phyloP scores from a whole-genome alignment of 495 filamentous ascomycete genomes.

The Staphylotrichum tortipilum region DNA sequence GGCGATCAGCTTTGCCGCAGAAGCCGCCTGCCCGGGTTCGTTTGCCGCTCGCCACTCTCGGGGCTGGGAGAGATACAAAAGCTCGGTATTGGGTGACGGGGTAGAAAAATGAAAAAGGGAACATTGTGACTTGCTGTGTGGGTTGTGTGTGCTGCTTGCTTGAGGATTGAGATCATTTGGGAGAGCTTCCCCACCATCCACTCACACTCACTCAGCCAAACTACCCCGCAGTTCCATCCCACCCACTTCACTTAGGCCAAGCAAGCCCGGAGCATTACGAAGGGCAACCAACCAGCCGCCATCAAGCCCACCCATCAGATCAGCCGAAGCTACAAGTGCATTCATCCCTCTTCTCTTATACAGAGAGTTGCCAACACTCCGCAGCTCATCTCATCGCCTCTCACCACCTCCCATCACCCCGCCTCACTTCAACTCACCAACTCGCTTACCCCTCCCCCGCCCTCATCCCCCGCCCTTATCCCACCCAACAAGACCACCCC shows the following conservation, averaged over 20 bases:
- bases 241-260: neutral
- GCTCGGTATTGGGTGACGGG: too few relatives aligned
- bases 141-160: neutral
- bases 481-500: neutral
- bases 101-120: neutral
- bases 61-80: too few relatives aligned
- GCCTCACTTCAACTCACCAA: neutral
- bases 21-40: neutral
- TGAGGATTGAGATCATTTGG: neutral
- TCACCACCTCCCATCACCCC: too few relatives aligned
- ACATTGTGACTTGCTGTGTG: too few relatives aligned
- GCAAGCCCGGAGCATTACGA: neutral
- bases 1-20: slow-evolving; percentile 4
- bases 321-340: too few relatives aligned
- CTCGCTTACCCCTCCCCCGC: neutral
- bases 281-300: neutral
- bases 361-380: too few relatives aligned
- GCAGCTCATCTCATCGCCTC: too few relatives aligned
- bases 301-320: too few relatives aligned
- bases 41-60: too few relatives aligned
- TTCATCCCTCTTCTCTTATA: too few relatives aligned
- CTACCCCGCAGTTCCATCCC: neutral
- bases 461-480: neutral
- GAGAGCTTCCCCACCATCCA: slow-evolving; percentile 2
- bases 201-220: too few relatives aligned